Base-by-base conservation (phyloP, 1,284 basidiomycete species). In the Pterulicium gracile region DNA sequence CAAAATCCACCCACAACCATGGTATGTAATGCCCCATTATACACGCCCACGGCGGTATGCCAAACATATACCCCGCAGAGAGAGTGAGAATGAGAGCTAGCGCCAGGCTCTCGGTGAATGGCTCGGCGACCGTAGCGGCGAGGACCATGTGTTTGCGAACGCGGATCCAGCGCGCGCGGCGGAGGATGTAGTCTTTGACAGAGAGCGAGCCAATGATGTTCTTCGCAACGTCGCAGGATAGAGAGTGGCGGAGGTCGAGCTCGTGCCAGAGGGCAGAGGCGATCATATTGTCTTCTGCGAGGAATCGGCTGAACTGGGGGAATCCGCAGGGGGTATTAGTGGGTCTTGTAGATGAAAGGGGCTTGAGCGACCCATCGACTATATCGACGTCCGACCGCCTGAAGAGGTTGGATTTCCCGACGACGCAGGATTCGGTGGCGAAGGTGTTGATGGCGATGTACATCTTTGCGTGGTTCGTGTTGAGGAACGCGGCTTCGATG, bases 391-490 rank as follows among this genome's bases (percentile, higher is more conserved):
- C 92, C 27, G 88, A 87, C 46, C 90, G 86, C 42, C 90, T 83
- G 65, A 94, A 98, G 51, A 99, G 64, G 63, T 93, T 94, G 47
- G 91, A 94, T 66, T 99, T 99, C 53, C 96, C 96, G 54, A 98
- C 88, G 12, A 98, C 91, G 61, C 96, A 99, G 0, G 91, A 95
- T 46, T 97, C 96, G 48, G 97, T 67, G 3, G 82, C 84, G 42
- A 88, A 68, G 0, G 81, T 72, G 63, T 96, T 96, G 62, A 99
- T 91, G 5, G 93, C 93, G 46, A 98, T 74, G 59, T 99, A 99
- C 95, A 98, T 98, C 64, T 96, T 98, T 13, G 95, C 95, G 58
- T 98, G 96, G 45, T 92, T 97, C 3, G 92, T 95, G 60, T 95
- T 96, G 44, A 99, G 68, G 61, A 97, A 99, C 1, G 89, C 91